Base-by-base conservation (phyloP, 345 rosid species). In the Citrus mangshanensis region DNA sequence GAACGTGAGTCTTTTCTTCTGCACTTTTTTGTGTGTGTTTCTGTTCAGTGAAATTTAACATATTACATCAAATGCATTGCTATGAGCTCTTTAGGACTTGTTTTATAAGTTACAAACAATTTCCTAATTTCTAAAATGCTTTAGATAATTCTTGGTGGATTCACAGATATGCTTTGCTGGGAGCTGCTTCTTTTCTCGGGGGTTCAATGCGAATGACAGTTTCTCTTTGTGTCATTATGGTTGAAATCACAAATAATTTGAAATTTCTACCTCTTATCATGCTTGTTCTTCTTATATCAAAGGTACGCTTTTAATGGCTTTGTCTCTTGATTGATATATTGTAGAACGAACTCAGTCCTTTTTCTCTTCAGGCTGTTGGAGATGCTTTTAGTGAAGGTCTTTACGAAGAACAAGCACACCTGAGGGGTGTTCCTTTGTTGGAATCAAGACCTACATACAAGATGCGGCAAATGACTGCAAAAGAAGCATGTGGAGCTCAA, bases 181-280 rank as follows among this genome's bases (percentile, higher is more conserved):
- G 99, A 81, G 99, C 97, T 82, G 99, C 99, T 89, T 93, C 98
- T 56, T 94, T 96, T 87, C 98, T 96, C 75, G 98, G 98, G 42
- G 99, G 99, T 80, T 96, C 99, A 70, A 95, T 94, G 98, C 88
- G 99, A 79, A 94, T 96, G 95, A 96, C 99, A 27, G 99, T 96
- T 70, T 90, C 99, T 34, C 88, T 96, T 35, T 96, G 99, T 85
- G 99, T 94, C 70, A 94, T 96, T 63, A 94, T 94, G 98, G 97
- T 96, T 81, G 99, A 96, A 90, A 94, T 96, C 86, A 89, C 98
- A 68, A 96, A 96, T 82, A 96, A 94, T 80, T 88, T 96, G 85
- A 91, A 94, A 71, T 91, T 96, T 72, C 81, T 96, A 72, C 99
- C 99, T 79, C 94, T 96, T 54, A 96, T 94, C 80, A 96, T 94